Base-by-base conservation (phyloP, 2,329 filamentous ascomycete species). In the Hirsutella rhossiliensis region DNA sequence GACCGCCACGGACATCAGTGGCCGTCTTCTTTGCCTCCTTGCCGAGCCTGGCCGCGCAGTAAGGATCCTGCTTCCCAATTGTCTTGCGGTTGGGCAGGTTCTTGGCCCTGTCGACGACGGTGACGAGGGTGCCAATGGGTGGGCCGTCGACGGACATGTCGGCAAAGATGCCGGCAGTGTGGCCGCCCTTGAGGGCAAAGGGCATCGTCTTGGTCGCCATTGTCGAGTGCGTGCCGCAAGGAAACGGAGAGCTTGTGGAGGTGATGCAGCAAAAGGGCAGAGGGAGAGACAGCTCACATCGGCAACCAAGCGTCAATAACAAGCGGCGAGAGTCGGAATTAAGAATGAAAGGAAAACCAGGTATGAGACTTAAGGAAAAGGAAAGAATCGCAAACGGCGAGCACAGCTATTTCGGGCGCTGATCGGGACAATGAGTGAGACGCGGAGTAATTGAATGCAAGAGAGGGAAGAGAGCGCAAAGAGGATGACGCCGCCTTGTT, bases 1-100 rank as follows among this genome's bases (percentile, higher is more conserved):
- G 92, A 37, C 92, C 92, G 50, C 92, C 92, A 58, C 92, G 77
- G 54, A 90, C 81, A 64, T 98, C 92, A 5, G 90, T 96, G 36
- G 84, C 83, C 3, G 92, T 98, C 73, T 96, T 96, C 70, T 94
- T 94, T 40, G 92, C 92, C 65, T 97, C 89, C 64, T 98, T 98
- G 30, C 90, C 92, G 39, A 98, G 68, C 43, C 92, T 76, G 29
- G 88, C 89, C 32, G 92, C 92, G 65, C 89, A 96, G 64, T 97
- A 98, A 0, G 92, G 90, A 61, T 97, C 89, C 68, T 98, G 92
- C 67, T 98, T 98, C 45, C 92, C 92, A 72, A 98, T 96, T 6
- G 88, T 92, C 71, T 94, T 94, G 54, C 88, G 72, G 66, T 98
- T 98, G 42, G 92, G 92, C 53, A 98, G 69, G 62, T 98, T 98